A percentile compares a stretch with the other conserved stretches of the same genome.
phyloP scores from a whole-genome alignment of 176 grass and related monocot species.

The Oryza longistaminata region DNA sequence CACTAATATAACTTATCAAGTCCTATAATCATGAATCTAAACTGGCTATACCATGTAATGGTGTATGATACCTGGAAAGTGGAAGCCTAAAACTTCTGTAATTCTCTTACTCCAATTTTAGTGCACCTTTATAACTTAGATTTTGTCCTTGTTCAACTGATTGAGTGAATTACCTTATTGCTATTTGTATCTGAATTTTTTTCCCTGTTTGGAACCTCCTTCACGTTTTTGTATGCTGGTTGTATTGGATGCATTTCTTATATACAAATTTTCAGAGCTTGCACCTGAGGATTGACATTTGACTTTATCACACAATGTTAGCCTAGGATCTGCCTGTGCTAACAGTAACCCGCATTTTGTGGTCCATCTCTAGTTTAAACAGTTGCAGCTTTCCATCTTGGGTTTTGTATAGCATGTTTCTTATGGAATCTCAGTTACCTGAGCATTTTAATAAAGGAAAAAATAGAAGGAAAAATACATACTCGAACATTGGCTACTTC shows the following conservation, averaged over 20 bases:
- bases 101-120: neutral
- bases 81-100: neutral
- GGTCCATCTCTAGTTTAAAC: neutral
- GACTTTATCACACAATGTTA: neutral
- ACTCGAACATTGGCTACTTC: neutral
- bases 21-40: slow-evolving; percentile 9
- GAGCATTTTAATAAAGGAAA: neutral
- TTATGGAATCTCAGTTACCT: neutral
- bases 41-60: neutral
- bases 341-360: neutral
- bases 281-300: slow-evolving; percentile 6
- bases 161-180: neutral
- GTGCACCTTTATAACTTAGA: slow-evolving; percentile 1
- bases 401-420: neutral
- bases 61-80: neutral
- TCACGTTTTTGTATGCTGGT: neutral
- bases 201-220: neutral
- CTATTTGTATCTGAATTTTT: neutral
- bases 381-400: neutral
- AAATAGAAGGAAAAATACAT: neutral
- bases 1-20: neutral
- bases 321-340: neutral
- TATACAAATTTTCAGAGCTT: slow-evolving; percentile 11
- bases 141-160: neutral
- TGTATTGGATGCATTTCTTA: neutral